These are phyloP conservation scores for Fusarium odoratissimum DNA, from an alignment of 2,329 filamentous ascomycete species.

Conservation along the genomic window DNA sequence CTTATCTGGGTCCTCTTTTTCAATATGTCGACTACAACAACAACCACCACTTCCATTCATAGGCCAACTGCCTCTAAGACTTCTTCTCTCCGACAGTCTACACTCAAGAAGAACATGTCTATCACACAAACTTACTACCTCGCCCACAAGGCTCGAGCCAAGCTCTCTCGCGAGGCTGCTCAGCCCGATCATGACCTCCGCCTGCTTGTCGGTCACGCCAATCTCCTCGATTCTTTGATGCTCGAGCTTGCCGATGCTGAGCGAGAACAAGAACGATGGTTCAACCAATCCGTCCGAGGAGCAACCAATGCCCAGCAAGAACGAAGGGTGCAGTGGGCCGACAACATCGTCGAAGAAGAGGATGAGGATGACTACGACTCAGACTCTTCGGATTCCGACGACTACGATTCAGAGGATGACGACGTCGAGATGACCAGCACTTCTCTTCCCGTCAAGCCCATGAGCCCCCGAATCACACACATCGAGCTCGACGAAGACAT, in stretches of 20 bases:
- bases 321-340: conserved; percentile 88
- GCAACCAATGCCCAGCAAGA: conserved; percentile 69
- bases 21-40: conserved; percentile 48
- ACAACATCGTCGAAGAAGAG: conserved; percentile 79
- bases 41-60: conserved; percentile 39
- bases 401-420: conserved; percentile 66
- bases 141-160: conserved; percentile 93
- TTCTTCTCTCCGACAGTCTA: conserved; percentile 46
- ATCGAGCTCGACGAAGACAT: conserved; percentile 58
- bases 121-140: conserved; percentile 99
- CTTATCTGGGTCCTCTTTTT: conserved; percentile 22
- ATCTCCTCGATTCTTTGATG: conserved; percentile 97
- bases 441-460: conserved; percentile 57
- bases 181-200: conserved; percentile 94
- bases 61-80: conserved; percentile 45
- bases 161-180: conserved; percentile 93
- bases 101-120: conserved; percentile 87
- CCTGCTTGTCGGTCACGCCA: conserved; percentile 96
- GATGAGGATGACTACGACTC: conserved; percentile 77
- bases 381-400: conserved; percentile 64
- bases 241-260: conserved; percentile 91
- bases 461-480: conserved; percentile 51
- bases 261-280: conserved; percentile 95
- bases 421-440: conserved; percentile 68
- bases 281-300: conserved; percentile 92